These are phyloP conservation scores for Melanomma pulvis-pyrius DNA, from an alignment of 495 filamentous ascomycete genomes.

Conservation along the genomic window DNA sequence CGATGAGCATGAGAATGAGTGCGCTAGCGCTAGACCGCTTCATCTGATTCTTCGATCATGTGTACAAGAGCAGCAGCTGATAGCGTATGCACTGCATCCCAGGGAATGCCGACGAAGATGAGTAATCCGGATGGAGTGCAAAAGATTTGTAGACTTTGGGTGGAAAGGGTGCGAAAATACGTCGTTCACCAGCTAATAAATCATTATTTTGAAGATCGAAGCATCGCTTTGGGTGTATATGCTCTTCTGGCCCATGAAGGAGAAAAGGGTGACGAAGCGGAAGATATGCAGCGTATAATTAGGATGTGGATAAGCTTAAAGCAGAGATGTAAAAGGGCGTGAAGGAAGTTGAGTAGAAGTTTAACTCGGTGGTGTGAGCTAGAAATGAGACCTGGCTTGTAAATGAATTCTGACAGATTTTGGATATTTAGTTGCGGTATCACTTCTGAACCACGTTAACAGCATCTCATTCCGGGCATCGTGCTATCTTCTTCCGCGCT, in stretches of 20 bases:
- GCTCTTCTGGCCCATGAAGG: no score
- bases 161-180: neutral
- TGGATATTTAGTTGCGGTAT: no score
- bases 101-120: slow-evolving; percentile 20
- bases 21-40: neutral
- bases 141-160: neutral
- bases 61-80: slow-evolving; percentile 2
- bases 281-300: no score
- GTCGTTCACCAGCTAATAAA: neutral
- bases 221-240: no score
- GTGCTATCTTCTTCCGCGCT: neutral
- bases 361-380: no score
- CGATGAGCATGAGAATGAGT: neutral
- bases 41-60: neutral
- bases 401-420: no score
- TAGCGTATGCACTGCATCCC: slow-evolving; percentile 17
- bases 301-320: no score
- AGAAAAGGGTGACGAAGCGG: no score
- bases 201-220: neutral
- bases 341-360: no score
- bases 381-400: neutral
- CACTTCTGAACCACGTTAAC: no score
- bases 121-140: slow-evolving; percentile 5
- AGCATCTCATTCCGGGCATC: neutral
- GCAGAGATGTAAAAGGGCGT: no score